These are phyloP conservation scores for Hygrophoropsis aurantiaca DNA, from an alignment of 768 basidiomycete genomes.

Conservation along the genomic window DNA sequence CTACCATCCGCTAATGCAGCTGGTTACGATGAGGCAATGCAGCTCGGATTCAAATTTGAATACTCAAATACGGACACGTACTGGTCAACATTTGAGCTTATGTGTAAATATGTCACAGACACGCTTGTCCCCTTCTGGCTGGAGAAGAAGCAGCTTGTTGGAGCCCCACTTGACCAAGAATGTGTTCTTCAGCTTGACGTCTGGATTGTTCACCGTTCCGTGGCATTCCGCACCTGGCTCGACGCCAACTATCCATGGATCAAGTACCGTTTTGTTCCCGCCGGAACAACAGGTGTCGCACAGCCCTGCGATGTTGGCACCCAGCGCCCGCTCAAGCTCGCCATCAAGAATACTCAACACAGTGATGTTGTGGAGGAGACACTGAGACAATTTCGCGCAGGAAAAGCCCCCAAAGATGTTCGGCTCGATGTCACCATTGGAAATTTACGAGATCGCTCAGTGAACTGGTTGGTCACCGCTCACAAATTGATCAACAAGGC, in stretches of 20 bases:
- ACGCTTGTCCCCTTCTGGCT: too few species aligned
- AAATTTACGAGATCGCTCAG: constrained; percentile 20
- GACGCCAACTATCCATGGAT: constrained; percentile 1
- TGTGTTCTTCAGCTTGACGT: constrained; percentile 1
- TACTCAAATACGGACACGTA: constrained; percentile 24
- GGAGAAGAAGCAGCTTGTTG: too few species aligned
- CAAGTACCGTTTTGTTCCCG: background rate
- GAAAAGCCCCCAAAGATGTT: constrained; percentile 5
- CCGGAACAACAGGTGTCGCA: background rate
- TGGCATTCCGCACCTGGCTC: background rate
- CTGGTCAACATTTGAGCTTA: constrained; percentile 25
- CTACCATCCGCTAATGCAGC: constrained; percentile 15
- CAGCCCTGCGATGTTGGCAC: constrained; percentile 11
- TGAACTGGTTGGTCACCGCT: constrained; percentile 34
- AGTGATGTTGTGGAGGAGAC: constrained; percentile 33
- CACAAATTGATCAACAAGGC: constrained; percentile 25
- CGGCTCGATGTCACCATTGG: constrained; percentile 19
- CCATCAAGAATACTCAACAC: constrained; percentile 31
- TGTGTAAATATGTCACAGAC: too few species aligned
- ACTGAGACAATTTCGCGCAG: constrained; percentile 19
- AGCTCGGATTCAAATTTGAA: constrained; percentile 22
- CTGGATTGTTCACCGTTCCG: background rate
- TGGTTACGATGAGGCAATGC: constrained; percentile 18
- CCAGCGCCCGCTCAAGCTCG: constrained; percentile 37
- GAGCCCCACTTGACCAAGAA: background rate